These are phyloP conservation scores for Tricharina praecox DNA, from an alignment of 495 filamentous ascomycete species.

Conservation along the genomic window DNA sequence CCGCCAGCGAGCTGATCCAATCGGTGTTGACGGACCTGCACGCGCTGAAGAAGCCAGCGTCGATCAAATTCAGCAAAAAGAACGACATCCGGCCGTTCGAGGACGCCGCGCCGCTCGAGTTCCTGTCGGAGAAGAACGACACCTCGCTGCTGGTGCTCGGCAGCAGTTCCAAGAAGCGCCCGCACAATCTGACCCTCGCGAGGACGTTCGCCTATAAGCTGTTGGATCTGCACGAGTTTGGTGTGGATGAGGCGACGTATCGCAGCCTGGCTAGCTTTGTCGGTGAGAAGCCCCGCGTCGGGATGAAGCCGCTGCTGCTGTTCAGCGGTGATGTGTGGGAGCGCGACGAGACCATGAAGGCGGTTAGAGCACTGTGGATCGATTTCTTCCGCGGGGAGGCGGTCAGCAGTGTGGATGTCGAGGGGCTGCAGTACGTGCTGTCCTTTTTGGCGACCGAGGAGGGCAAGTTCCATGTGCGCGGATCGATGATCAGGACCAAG, in stretches of 20 bases:
- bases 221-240: slow-evolving; percentile 82
- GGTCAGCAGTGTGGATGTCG: slow-evolving; percentile 67
- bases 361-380: slow-evolving; percentile 70
- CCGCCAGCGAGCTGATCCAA: slow-evolving; percentile 59
- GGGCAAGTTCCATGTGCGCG: slow-evolving; percentile 57
- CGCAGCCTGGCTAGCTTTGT: slow-evolving; percentile 59
- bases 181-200: slow-evolving; percentile 68
- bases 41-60: slow-evolving; percentile 58
- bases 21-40: slow-evolving; percentile 67
- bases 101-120: slow-evolving; percentile 67
- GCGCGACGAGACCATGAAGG: slow-evolving; percentile 54
- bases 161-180: slow-evolving; percentile 77
- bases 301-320: slow-evolving; percentile 68
- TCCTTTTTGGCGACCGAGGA: slow-evolving; percentile 62
- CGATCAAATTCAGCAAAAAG: slow-evolving; percentile 84
- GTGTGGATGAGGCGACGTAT: slow-evolving; percentile 46
- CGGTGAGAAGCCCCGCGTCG: slow-evolving; percentile 55
- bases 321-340: slow-evolving; percentile 80
- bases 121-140: slow-evolving; percentile 92
- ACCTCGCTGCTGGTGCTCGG: slow-evolving; percentile 63
- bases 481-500: slow-evolving; percentile 70
- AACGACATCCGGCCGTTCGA: slow-evolving; percentile 90
- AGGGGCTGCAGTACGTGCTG: slow-evolving; percentile 79
- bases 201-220: slow-evolving; percentile 66
- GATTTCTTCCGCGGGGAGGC: slow-evolving; percentile 79